A percentile compares a stretch with the other conserved stretches of the same genome.
Conservation (phyloP, 2,329 filamentous ascomycete species). For the Fusarium devonianum region DNA sequence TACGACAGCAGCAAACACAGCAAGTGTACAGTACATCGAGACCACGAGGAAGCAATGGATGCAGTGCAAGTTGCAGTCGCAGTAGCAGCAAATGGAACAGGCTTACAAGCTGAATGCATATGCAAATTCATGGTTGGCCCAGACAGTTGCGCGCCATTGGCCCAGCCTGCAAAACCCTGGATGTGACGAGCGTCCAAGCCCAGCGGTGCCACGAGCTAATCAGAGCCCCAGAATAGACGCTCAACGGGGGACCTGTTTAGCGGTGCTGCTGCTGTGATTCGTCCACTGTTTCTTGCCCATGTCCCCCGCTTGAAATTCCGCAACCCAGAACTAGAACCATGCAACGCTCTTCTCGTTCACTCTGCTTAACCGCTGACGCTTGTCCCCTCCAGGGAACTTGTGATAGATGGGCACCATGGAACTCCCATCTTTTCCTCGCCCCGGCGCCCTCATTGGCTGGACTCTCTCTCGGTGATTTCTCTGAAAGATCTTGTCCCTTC, state of each 20-base stretch:
- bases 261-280: conserved; percentile 18
- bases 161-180: conserved; percentile 29
- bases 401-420: conserved; percentile 35
- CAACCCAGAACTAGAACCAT: conserved; percentile 10
- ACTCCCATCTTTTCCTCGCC: conserved; percentile 34
- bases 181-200: conserved; percentile 34
- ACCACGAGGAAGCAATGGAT: too few relatives aligned
- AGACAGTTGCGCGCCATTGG: too few relatives aligned
- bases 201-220: conserved; percentile 39
- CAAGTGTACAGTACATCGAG: too few relatives aligned
- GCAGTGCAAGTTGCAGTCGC: too few relatives aligned
- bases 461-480: conserved; percentile 5
- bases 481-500: conserved; percentile 8
- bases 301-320: background rate
- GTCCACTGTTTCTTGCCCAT: conserved; percentile 22
- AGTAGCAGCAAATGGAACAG: conserved; percentile 18
- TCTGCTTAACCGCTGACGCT: conserved; percentile 40
- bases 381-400: conserved; percentile 21
- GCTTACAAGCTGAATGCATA: conserved; percentile 29
- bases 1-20: too few relatives aligned
- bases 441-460: conserved; percentile 27
- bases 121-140: conserved; percentile 14
- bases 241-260: conserved; percentile 21
- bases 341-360: conserved; percentile 36
- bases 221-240: conserved; percentile 37